Percentiles rank a stretch among this genome's conserved stretches.
Conservation (phyloP, 2,329 filamentous ascomycete species). For the Penicillium polonicum region DNA sequence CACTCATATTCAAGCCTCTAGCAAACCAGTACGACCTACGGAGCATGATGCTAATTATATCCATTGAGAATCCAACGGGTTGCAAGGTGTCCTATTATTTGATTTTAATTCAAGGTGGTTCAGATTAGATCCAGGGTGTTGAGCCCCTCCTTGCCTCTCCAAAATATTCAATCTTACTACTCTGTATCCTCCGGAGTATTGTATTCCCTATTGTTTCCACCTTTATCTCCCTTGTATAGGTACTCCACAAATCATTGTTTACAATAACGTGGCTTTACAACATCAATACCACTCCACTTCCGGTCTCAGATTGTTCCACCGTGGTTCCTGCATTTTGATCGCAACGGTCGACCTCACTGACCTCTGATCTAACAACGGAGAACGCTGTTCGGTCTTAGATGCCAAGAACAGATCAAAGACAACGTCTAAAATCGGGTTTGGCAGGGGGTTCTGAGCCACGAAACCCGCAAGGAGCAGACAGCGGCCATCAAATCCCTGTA, state of each 20-base stretch:
- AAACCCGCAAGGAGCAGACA: constrained; percentile 7
- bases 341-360: not conserved
- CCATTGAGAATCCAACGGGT: constrained; percentile 1
- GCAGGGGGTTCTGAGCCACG: not conserved
- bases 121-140: not conserved
- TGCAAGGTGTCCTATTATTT: constrained; percentile 8
- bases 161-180: not conserved
- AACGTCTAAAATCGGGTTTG: not conserved
- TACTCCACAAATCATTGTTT: not conserved
- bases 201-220: not conserved
- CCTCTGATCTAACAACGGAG: not conserved
- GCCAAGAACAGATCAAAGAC: not conserved
- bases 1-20: not conserved
- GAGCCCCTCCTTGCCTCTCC: not conserved
- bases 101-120: not conserved
- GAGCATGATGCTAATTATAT: constrained; percentile 2
- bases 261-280: not conserved
- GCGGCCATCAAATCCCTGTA: not conserved
- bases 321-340: not conserved
- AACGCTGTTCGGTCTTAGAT: not conserved
- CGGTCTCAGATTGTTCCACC: constrained; percentile 1
- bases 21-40: not conserved
- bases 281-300: not conserved
- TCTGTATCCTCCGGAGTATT: not conserved
- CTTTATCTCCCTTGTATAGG: not conserved